Percentiles rank a stretch among this genome's conserved stretches.
phyloP scores from a whole-genome alignment of 2,329 filamentous ascomycete genomes.

The Ascosphaera apis region DNA sequence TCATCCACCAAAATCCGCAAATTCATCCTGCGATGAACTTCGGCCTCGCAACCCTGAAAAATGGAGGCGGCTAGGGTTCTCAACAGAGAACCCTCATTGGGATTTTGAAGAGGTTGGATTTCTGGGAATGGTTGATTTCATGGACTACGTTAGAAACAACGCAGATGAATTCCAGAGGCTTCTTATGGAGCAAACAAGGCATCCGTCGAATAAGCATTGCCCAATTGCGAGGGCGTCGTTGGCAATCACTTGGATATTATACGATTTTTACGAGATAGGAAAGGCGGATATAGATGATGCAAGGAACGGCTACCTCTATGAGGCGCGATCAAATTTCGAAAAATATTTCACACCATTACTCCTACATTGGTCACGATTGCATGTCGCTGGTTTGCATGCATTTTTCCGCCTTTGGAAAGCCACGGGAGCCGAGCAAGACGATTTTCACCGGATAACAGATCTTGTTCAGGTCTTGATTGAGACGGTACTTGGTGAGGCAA shows the following conservation, averaged over 20 bases:
- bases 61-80: conserved; percentile 80
- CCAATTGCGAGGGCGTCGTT: conserved; percentile 73
- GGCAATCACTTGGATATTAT: conserved; percentile 66
- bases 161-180: conserved; percentile 86
- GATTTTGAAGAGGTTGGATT: conserved; percentile 78
- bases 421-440: conserved; percentile 59
- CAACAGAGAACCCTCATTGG: conserved; percentile 61
- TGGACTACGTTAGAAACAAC: conserved; percentile 77
- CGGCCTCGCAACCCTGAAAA: conserved; percentile 55
- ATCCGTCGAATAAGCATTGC: conserved; percentile 48
- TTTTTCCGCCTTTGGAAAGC: conserved; percentile 88
- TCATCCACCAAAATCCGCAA: no score
- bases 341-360: conserved; percentile 68
- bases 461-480: conserved; percentile 75
- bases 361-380: conserved; percentile 78
- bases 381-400: conserved; percentile 62
- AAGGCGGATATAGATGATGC: conserved; percentile 58
- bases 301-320: conserved; percentile 50
- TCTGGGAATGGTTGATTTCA: conserved; percentile 90
- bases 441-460: conserved; percentile 86
- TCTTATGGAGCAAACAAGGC: conserved; percentile 65
- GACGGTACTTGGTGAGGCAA: conserved; percentile 63
- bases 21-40: no score
- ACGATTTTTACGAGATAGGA: conserved; percentile 89
- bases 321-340: conserved; percentile 58